Base-by-base conservation (phyloP, 176 grass and related monocot genomes). In the Themeda triandra region DNA sequence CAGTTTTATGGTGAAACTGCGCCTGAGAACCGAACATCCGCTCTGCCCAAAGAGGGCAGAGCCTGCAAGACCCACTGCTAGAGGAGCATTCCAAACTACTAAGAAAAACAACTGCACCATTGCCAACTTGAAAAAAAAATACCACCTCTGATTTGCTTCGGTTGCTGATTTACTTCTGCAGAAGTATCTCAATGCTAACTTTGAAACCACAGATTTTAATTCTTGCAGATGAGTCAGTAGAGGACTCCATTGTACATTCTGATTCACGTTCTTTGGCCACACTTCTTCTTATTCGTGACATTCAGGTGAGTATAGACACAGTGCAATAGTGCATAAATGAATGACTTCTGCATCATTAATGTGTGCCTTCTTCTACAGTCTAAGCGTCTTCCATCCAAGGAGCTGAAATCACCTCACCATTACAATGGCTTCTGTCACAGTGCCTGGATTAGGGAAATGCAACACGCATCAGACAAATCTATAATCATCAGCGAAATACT, bases 401-500 rank as follows among this genome's bases (percentile, higher is more conserved):
- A 90, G 69, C 71, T 82, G 86, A 98, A 80, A 81, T 91, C 96
- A 80, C 86, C 95, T 86, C 64, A 86, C 18, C 87, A 49, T 28
- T 92, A 87, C 75, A 80, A 77, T 14, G 89, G 89, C 41, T 92
- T 94, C 63, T 86, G 83, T 44, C 93, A 95, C 66, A 91, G 89
- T 76, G 90, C 96, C 45, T 98, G 93, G 96, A 98, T 98, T 78
- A 74, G 91, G 25, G 91, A 98, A 84, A 98, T 98, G 96, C 96
- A 98, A 65, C 96, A 98, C 3, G 96, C 96, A 79, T 96, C 91
- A 9, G 93, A 94, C 66, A 98, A 98, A 93, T 98, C 96, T 71
- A 98, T 98, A 85, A 94, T 96, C 60, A 98, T 98, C 75, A 98
- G 93, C 29, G 93, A 98, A 87, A 98, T 98, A 71, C 82, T 98